Conservation (phyloP, 2,329 filamentous ascomycete species). For the Dothideomycetidae sp. region DNA sequence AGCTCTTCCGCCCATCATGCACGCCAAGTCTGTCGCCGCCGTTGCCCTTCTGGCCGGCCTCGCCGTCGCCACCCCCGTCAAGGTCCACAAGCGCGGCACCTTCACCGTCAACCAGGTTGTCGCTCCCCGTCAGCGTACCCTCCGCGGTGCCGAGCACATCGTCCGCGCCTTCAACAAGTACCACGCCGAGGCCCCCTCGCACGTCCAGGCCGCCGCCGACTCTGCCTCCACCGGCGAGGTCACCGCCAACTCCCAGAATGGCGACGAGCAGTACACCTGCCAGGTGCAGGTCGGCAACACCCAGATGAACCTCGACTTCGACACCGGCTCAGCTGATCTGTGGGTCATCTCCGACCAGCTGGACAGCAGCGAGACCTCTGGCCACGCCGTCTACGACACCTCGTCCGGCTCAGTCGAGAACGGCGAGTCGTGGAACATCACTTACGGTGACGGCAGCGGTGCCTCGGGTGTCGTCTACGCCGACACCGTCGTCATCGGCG, state of each 20-base stretch:
- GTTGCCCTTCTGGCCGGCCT: constrained; percentile 19
- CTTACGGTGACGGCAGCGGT: constrained; percentile 52
- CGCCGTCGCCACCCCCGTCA: constrained; percentile 18
- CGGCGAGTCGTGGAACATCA: constrained; percentile 44
- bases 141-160: constrained; percentile 15
- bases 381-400: constrained; percentile 41
- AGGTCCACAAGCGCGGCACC: constrained; percentile 13
- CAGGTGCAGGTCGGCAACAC: constrained; percentile 51
- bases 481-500: constrained; percentile 49
- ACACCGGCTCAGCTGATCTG: constrained; percentile 61
- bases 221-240: constrained; percentile 16
- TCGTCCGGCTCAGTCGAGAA: constrained; percentile 31
- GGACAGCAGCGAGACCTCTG: constrained; percentile 32
- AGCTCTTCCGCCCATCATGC: constrained; percentile 14
- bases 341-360: constrained; percentile 59
- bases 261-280: constrained; percentile 25
- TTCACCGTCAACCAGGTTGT: constrained; percentile 21
- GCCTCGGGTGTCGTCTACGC: constrained; percentile 51
- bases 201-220: constrained; percentile 18
- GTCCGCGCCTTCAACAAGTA: constrained; percentile 14
- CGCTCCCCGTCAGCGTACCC: background rate
- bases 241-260: constrained; percentile 20
- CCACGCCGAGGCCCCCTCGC: constrained; percentile 6
- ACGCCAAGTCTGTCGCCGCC: constrained; percentile 16
- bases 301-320: constrained; percentile 53